phyloP scores from a whole-genome alignment of 2,329 filamentous ascomycete species.

The Aspergillus ochraceus region DNA sequence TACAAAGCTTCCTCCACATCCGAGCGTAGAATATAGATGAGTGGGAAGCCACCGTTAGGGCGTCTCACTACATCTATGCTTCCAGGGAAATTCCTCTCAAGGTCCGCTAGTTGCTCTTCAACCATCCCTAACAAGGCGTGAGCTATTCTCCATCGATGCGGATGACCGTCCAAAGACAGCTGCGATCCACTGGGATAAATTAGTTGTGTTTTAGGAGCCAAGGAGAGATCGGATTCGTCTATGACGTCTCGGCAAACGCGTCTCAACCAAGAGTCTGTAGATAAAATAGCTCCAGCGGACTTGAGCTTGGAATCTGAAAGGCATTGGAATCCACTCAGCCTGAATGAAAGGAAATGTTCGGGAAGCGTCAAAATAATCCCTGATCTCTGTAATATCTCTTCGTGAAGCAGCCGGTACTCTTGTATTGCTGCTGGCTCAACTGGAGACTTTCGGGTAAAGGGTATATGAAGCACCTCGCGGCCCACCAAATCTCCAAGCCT shows the following conservation, averaged over 20 bases:
- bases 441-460: slow-evolving; percentile 56
- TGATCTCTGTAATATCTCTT: slow-evolving; percentile 41
- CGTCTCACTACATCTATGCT: slow-evolving; percentile 53
- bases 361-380: slow-evolving; percentile 63
- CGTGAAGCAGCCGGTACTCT: slow-evolving; percentile 41
- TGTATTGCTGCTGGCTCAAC: slow-evolving; percentile 28
- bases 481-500: slow-evolving; percentile 59
- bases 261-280: slow-evolving; percentile 53
- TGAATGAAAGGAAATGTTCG: slow-evolving; percentile 66
- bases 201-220: slow-evolving; percentile 56
- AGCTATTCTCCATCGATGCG: slow-evolving; percentile 52
- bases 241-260: slow-evolving; percentile 58
- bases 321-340: slow-evolving; percentile 60
- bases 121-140: slow-evolving; percentile 46
- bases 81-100: slow-evolving; percentile 43
- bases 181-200: slow-evolving; percentile 58
- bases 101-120: slow-evolving; percentile 31
- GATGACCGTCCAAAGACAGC: slow-evolving; percentile 53
- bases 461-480: slow-evolving; percentile 57
- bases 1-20: slow-evolving; percentile 51
- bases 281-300: slow-evolving; percentile 51
- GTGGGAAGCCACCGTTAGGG: slow-evolving; percentile 49
- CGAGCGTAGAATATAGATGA: slow-evolving; percentile 55
- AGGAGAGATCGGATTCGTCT: slow-evolving; percentile 62
- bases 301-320: slow-evolving; percentile 49